Percentiles rank a stretch among this genome's conserved stretches.
Conservation (phyloP, 345 rosid species). For the Aegle marmelos region DNA sequence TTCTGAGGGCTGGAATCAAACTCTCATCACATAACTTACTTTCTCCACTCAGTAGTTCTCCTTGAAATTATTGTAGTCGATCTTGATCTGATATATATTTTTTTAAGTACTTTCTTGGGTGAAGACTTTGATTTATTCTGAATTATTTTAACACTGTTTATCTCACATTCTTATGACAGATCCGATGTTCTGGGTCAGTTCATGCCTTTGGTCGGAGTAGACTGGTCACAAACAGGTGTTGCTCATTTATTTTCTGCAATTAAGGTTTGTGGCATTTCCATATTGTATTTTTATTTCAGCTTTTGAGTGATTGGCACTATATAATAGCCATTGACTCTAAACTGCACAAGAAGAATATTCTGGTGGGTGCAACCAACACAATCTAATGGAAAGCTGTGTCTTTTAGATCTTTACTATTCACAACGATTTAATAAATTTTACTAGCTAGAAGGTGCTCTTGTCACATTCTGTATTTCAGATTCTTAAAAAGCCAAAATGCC, state of each 20-base stretch:
- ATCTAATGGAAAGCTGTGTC: background rate
- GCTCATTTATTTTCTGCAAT: constrained; percentile 87
- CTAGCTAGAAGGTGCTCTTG: background rate
- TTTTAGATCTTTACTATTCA: constrained; percentile 3
- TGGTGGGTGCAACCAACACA: background rate
- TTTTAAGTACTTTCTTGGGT: background rate
- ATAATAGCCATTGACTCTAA: background rate
- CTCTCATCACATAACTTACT: background rate
- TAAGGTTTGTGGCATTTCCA: constrained; percentile 54
- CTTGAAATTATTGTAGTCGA: constrained; percentile 3
- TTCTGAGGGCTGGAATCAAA: constrained; percentile 1
- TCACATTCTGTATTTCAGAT: background rate
- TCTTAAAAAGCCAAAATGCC: background rate
- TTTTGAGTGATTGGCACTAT: background rate
- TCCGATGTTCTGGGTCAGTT: constrained; percentile 98
- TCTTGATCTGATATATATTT: constrained; percentile 6
- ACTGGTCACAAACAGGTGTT: constrained; percentile 97
- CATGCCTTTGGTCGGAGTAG: constrained; percentile 94
- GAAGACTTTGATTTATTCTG: constrained; percentile 5
- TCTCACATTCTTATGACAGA: constrained; percentile 40
- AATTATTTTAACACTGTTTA: constrained; percentile 14
- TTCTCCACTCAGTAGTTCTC: background rate
- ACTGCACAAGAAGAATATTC: background rate
- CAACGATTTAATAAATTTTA: background rate
- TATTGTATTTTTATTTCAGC: background rate